These are phyloP conservation scores for Aschersonia sp. DNA, from an alignment of 2,329 filamentous ascomycete genomes.

Conservation along the genomic window DNA sequence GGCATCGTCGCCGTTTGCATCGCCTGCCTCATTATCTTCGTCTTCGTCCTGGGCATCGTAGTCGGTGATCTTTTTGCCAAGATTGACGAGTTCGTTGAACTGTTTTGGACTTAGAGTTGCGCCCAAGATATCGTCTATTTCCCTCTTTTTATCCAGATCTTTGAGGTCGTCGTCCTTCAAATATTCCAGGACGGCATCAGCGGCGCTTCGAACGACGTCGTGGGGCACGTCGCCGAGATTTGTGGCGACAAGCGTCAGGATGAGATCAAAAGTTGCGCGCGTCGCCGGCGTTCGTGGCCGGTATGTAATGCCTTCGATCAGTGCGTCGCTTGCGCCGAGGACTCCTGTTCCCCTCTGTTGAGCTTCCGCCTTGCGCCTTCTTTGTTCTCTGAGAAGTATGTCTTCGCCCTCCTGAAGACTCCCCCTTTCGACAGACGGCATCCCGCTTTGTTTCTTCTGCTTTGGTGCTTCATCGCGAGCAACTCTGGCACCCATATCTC, in stretches of 20 bases:
- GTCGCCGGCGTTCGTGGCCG: conserved; percentile 84
- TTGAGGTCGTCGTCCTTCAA: conserved; percentile 93
- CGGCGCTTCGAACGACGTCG: conserved; percentile 82
- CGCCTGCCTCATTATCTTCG: conserved; percentile 64
- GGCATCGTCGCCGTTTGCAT: conserved; percentile 46
- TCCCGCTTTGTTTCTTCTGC: conserved; percentile 57
- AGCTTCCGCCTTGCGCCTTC: conserved; percentile 66
- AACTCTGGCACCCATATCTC: conserved; percentile 83
- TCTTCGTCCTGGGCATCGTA: conserved; percentile 96
- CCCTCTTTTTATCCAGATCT: conserved; percentile 96
- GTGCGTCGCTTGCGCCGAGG: conserved; percentile 67
- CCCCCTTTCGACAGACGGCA: conserved; percentile 60
- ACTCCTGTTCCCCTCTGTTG: conserved; percentile 62
- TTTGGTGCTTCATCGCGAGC: conserved; percentile 68
- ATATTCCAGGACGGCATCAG: conserved; percentile 79
- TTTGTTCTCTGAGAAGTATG: conserved; percentile 69
- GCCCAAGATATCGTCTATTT: conserved; percentile 89
- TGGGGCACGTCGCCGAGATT: conserved; percentile 87
- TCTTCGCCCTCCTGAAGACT: conserved; percentile 67
- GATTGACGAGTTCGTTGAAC: conserved; percentile 91
- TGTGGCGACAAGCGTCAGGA: conserved; percentile 77
- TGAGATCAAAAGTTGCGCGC: conserved; percentile 83
- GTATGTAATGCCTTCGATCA: conserved; percentile 86
- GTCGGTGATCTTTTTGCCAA: conserved; percentile 98
- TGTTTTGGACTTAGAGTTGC: conserved; percentile 69